These are phyloP conservation scores for Xylaria telfairii DNA, from an alignment of 495 filamentous ascomycete species.

Conservation along the genomic window DNA sequence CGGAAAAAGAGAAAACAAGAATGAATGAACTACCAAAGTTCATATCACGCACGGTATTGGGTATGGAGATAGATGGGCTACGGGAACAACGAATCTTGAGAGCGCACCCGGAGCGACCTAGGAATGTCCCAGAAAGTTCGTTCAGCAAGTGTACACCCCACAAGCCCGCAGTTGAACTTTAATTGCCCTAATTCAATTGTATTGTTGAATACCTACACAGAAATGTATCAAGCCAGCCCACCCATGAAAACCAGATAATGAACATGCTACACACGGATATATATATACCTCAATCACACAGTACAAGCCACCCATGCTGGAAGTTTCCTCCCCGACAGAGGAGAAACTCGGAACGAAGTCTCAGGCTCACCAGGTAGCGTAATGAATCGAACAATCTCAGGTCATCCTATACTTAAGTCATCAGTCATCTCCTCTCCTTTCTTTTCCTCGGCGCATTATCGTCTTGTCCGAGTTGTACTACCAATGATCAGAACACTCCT, in stretches of 20 bases:
- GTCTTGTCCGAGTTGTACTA: conserved; percentile 11
- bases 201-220: conserved; percentile 11
- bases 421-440: conserved; percentile 52
- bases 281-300: conserved; percentile 20
- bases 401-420: conserved; percentile 20
- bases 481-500: background rate
- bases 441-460: conserved; percentile 15
- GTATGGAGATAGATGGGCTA: too few relatives aligned
- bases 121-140: background rate
- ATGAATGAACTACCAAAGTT: too few relatives aligned
- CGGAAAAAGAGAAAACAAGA: too few relatives aligned
- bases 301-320: conserved; percentile 16
- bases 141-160: background rate
- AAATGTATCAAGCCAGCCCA: conserved; percentile 15
- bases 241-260: background rate
- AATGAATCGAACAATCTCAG: conserved; percentile 22
- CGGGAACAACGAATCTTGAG: too few relatives aligned
- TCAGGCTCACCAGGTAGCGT: background rate
- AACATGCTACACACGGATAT: conserved; percentile 25
- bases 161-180: background rate
- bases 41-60: too few relatives aligned
- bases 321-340: background rate
- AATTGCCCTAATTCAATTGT: background rate
- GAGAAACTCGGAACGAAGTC: background rate
- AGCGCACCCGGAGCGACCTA: background rate